phyloP scores from a whole-genome alignment of 164 flowering plant species.

The Piper longum region DNA sequence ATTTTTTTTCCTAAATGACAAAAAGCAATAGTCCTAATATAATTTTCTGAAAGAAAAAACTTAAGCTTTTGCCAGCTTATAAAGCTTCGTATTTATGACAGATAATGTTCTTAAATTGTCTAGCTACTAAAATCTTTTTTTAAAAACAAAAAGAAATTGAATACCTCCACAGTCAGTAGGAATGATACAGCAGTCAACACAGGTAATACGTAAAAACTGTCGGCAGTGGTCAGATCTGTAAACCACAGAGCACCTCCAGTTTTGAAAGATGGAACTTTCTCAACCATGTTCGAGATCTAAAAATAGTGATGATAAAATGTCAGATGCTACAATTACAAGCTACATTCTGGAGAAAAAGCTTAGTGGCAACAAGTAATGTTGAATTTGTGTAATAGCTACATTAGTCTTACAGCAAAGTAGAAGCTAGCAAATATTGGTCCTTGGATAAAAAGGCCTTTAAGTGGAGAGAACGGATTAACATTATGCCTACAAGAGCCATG shows the following conservation, averaged over 20 bases:
- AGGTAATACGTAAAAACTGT: conserved; percentile 57
- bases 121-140: neutral
- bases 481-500: conserved; percentile 44
- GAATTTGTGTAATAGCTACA: neutral
- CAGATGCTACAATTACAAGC: neutral
- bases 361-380: neutral
- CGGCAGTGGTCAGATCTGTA: conserved; percentile 72
- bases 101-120: too few species aligned
- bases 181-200: conserved; percentile 54
- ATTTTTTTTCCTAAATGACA: too few species aligned
- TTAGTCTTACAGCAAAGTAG: conserved; percentile 64
- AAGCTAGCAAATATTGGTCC: conserved; percentile 81
- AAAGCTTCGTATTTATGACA: too few species aligned
- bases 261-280: conserved; percentile 82
- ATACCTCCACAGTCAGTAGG: conserved; percentile 76
- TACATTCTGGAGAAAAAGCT: neutral
- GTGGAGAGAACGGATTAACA: conserved; percentile 61
- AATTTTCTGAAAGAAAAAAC: too few species aligned
- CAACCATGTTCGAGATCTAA: conserved; percentile 71
- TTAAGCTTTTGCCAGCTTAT: too few species aligned
- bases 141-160: neutral
- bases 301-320: conserved; percentile 2
- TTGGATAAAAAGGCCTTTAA: conserved; percentile 69
- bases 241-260: conserved; percentile 83
- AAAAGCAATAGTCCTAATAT: too few species aligned